Conservation (phyloP, 2,329 filamentous ascomycete genomes). For the Allantophomopsis lycopodina region DNA sequence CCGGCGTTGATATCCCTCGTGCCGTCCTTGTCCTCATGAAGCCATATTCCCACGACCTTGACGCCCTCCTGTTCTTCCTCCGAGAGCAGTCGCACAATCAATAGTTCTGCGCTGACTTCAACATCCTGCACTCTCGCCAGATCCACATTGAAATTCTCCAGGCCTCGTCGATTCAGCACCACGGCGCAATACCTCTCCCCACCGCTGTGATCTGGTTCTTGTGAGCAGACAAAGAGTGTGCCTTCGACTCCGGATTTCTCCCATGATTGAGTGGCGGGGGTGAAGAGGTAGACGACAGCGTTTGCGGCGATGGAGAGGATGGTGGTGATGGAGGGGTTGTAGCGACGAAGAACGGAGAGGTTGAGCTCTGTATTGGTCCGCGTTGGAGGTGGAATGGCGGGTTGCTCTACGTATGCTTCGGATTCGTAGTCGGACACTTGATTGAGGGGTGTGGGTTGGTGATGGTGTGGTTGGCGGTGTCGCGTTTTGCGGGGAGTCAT, state of each 20-base stretch:
- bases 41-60: constrained; percentile 36
- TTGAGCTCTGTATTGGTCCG: constrained; percentile 78
- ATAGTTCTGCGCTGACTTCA: constrained; percentile 43
- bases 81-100: constrained; percentile 29
- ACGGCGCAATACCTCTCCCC: constrained; percentile 39
- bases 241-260: constrained; percentile 79
- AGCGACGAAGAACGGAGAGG: constrained; percentile 67
- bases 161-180: constrained; percentile 56
- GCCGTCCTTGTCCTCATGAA: constrained; percentile 34
- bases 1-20: constrained; percentile 21
- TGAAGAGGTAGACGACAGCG: constrained; percentile 75
- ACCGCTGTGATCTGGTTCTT: constrained; percentile 24
- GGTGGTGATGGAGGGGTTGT: constrained; percentile 58
- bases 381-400: constrained; percentile 24
- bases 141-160: constrained; percentile 58
- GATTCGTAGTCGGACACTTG: constrained; percentile 40
- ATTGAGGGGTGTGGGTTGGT: constrained; percentile 8
- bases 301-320: constrained; percentile 77
- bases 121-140: constrained; percentile 47
- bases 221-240: constrained; percentile 74
- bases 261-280: constrained; percentile 52
- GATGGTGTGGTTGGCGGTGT: constrained; percentile 20
- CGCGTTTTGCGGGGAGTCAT: constrained; percentile 25
- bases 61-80: constrained; percentile 15
- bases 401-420: constrained; percentile 15